Evolutionary conservation across 2,329 filamentous ascomycete genomes (phyloP).

Genomic region (Dactylellina haptotyla): DNA sequence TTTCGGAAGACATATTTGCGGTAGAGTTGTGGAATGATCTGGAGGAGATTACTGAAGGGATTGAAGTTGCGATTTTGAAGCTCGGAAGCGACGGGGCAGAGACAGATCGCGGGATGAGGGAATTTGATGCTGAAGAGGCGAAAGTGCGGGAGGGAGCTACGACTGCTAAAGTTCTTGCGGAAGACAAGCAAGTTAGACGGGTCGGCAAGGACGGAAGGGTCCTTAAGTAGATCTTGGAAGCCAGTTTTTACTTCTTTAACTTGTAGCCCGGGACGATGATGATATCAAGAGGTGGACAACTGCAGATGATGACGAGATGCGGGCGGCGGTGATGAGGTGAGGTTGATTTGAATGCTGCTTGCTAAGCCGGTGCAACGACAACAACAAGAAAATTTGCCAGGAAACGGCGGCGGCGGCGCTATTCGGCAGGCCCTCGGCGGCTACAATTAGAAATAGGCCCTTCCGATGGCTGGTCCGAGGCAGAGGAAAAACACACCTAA

Average conservation of each 20-base stretch:
- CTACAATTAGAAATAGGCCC: not conserved
- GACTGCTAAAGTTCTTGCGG: conserved; percentile 16
- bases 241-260: conserved; percentile 15
- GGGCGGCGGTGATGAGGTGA: not conserved
- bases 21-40: conserved; percentile 23
- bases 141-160: not conserved
- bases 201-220: conserved; percentile 40
- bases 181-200: conserved; percentile 15
- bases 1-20: conserved; percentile 54
- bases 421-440: not conserved
- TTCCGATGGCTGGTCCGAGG: not conserved
- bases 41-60: not conserved
- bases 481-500: not conserved
- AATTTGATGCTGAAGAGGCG: conserved; percentile 3
- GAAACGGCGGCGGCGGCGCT: not conserved
- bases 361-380: conserved; percentile 1
- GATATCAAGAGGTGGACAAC: not conserved
- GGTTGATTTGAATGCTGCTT: not conserved
- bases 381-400: not conserved
- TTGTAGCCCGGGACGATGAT: too few species aligned
- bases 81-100: not conserved
- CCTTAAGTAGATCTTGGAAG: conserved; percentile 43
- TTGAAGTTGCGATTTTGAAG: not conserved
- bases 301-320: conserved; percentile 12
- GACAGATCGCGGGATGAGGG: conserved; percentile 23